Conservation (phyloP, 257 asterid species). For the Capsicum pubescens region DNA sequence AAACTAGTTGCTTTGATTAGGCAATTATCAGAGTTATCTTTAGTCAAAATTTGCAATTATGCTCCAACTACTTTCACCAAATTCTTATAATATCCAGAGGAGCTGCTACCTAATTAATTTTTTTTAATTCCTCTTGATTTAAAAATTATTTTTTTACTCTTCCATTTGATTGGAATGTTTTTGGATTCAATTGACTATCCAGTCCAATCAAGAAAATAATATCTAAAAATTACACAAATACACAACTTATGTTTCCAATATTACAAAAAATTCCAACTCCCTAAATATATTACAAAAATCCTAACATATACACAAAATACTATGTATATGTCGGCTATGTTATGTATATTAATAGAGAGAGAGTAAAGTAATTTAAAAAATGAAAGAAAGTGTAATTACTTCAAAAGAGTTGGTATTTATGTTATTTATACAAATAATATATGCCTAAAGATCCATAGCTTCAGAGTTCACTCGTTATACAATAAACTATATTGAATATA, state of each 20-base stretch:
- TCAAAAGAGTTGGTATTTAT: no score
- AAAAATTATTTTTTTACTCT: background rate
- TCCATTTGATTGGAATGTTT: slow-evolving; percentile 9
- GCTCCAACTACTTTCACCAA: slow-evolving; percentile 10
- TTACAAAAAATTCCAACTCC: no score
- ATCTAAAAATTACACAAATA: no score
- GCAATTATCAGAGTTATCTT: background rate
- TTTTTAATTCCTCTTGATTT: background rate
- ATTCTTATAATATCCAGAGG: background rate
- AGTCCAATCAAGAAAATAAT: no score
- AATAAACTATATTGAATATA: no score
- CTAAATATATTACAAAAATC: no score
- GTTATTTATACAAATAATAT: background rate
- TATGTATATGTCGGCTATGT: no score
- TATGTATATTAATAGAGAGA: no score
- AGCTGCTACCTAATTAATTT: background rate
- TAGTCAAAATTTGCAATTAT: background rate
- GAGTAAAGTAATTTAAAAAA: no score
- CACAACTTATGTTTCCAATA: no score
- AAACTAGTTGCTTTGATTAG: background rate
- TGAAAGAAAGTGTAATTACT: no score
- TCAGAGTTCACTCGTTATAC: background rate
- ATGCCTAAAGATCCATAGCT: background rate
- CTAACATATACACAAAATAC: no score
- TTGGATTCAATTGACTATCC: background rate